phyloP scores from a whole-genome alignment of 345 rosid genomes.

The sweet orange (Citrus sinensis) region DNA sequence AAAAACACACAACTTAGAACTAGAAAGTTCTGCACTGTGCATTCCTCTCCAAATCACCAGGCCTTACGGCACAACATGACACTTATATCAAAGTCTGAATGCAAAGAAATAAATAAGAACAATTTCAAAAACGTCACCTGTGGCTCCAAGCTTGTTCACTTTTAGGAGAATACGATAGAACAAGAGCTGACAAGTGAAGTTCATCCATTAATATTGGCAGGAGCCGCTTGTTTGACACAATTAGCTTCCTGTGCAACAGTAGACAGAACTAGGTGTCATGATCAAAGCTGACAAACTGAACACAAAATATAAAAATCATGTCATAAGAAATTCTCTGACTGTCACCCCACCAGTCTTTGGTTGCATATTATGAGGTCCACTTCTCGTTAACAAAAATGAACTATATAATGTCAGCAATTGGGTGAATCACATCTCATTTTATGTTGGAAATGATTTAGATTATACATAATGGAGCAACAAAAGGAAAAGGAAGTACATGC shows the following conservation, averaged over 20 bases:
- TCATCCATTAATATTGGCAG: conserved; percentile 49
- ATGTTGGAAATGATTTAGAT: neutral
- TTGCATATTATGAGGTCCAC: neutral
- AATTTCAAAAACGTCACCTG: conserved; percentile 36
- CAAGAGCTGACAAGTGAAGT: conserved; percentile 64
- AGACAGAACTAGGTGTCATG: conserved; percentile 2
- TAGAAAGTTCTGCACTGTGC: neutral
- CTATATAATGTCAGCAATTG: neutral
- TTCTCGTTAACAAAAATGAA: neutral
- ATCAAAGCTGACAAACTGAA: conserved; percentile 11
- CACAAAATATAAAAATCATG: neutral
- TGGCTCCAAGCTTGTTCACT: conserved; percentile 97
- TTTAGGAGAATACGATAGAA: conserved; percentile 82
- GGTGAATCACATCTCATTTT: neutral
- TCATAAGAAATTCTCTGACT: neutral
- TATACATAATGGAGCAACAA: neutral
- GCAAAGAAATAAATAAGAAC: neutral
- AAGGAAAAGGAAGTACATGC: neutral
- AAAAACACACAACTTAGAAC: neutral
- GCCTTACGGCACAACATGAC: neutral
- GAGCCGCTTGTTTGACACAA: conserved; percentile 48
- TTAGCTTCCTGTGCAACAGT: conserved; percentile 53
- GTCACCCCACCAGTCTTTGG: neutral
- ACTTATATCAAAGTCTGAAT: neutral
- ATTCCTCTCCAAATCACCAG: neutral